Base-by-base conservation (phyloP, 2,329 filamentous ascomycete species). In the Acrocalymma vagum region DNA sequence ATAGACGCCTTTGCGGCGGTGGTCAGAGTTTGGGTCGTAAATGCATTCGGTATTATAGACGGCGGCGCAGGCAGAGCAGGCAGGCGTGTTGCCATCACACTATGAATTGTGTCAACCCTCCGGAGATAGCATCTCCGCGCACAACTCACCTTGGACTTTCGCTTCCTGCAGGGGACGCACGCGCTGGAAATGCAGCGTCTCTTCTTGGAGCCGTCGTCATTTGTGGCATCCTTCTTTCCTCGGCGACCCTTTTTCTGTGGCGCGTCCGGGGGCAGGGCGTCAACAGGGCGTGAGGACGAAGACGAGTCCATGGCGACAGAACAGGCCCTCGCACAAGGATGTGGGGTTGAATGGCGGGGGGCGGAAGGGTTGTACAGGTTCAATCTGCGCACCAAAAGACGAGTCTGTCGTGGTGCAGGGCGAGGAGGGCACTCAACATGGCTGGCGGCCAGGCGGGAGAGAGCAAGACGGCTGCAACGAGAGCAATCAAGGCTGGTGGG, bases 1-100 rank as follows among this genome's bases (percentile, higher is more conserved):
- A 70, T 97, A 97, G 32, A 97, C 94, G 45, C 94, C 94, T 69
- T 97, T 97, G 34, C 94, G 86, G 33, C 94, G 87, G 69, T 96
- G 92, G 69, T 99, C 94, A 43, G 92, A 96, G 65, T 92, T 95
- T 3, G 92, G 93, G 65, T 97, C 93, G 77, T 97, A 97, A 53
- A 96, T 80, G 69, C 94, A 96, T 73, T 88, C 84, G 32, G 89
- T 94, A 47, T 84, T 83, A 66, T 99, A 97, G 38, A 97, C 93
- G 56, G 91, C 95, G 48, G 89, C 85, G 72, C 94, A 99, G n/a
- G 94, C 93, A 6, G 93, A 93, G 67, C 94, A 97, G 58, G 89
- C 92, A 5, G 93, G 93, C 5, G 88, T 78, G 40, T 91, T 92
- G 45, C 93, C 93, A 70, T 97, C 93, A 70, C 93, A 97, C 80